Evolutionary conservation across 306 rosid genomes (phyloP).

Genomic region (Neltuma alba): DNA sequence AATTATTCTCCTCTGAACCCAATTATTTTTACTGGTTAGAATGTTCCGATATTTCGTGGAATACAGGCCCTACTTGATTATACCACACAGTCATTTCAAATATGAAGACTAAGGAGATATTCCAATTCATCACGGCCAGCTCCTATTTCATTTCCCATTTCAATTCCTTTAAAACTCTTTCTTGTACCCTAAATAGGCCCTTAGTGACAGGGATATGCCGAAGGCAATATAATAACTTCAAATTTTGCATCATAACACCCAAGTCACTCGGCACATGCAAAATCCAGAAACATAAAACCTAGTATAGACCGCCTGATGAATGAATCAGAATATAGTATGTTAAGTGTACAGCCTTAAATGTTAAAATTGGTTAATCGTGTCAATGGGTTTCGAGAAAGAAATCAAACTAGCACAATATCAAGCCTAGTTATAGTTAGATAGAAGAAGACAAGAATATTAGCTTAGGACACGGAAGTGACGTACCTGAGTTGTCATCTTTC

Average conservation of each 20-base stretch:
- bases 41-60: not conserved
- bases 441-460: not conserved
- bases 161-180: not conserved
- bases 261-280: not conserved
- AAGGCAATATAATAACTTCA: not conserved
- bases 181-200: not conserved
- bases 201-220: not conserved
- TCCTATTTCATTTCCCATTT: not conserved
- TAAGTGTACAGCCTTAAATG: not conserved
- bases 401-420: not conserved
- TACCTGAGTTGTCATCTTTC: not conserved
- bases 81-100: not conserved
- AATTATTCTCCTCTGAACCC: not conserved
- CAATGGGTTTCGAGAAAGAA: not conserved
- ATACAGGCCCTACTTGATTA: not conserved
- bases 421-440: not conserved
- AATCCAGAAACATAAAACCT: not conserved
- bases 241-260: not conserved
- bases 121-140: not conserved
- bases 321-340: not conserved
- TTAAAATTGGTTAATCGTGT: not conserved
- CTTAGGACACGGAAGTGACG: not conserved
- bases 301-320: not conserved
- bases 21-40: not conserved
- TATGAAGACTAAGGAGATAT: not conserved